Evolutionary conservation across 1,284 basidiomycete species (phyloP), one percentile per base, ranked within the genome.

Genomic region (Microbotryum intermedium): DNA sequence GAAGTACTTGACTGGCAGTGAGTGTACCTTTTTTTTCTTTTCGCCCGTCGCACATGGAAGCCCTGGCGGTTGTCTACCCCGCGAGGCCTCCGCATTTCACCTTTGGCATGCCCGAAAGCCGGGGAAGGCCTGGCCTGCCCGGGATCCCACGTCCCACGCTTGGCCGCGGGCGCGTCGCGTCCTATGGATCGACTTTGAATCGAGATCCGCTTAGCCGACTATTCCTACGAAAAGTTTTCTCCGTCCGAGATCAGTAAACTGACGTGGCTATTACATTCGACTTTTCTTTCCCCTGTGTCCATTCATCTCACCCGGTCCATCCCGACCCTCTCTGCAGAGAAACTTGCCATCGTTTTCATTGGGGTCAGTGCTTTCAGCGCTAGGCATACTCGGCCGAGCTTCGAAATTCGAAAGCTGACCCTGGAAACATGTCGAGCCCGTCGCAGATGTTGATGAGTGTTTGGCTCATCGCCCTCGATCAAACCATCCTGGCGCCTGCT

Each of bases 401-500:
- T n/a, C n/a, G n/a, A n/a, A n/a, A n/a, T 29, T 39, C 25, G n/a
- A 16, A 3, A n/a, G 18, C 9, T 10, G 11, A 7, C 18, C 29
- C 6, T 10, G 18, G 6, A n/a, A 16, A 1, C 21, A n/a, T 30
- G 23, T 34, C 11, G 2, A 23, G 20, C n/a, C 29, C 23, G 20
- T 58, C 10, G 43, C 34, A n/a, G 21, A 42, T 26, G 50, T n/a
- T 28, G 20, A 13, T 43, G 20, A 57, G 30, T 43, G 53, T 76
- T 20, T 74, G 75, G 49, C 72, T 76, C 55, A 73, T 65, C 45
- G 71, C 72, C 3, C 61, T 72, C 10, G 75, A 76, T 64, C 76
- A 78, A 68, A 76, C 76, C 16, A 77, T 78, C 63, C 72, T 78
- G 67, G 75, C 76, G 0, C 76, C 76, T 5, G 74, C 75, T 21